Base-by-base conservation (phyloP, 2,329 filamentous ascomycete species). In the Calonectria fujianensis region DNA sequence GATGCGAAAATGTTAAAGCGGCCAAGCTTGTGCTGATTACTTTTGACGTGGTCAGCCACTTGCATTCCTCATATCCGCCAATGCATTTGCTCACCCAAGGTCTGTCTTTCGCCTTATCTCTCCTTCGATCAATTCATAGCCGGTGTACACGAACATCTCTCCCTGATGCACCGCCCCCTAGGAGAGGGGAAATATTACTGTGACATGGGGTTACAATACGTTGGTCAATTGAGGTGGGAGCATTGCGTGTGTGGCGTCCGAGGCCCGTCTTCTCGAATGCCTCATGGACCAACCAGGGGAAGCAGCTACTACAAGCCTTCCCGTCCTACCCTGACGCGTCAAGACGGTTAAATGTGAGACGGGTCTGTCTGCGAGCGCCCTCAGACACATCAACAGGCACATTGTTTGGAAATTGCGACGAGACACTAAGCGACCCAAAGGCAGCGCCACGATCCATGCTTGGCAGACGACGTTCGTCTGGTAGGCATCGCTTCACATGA, bases 311-410 rank as follows among this genome's bases (percentile, higher is more conserved):
- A 24, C 29, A 32, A 39, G 32, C 57, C 32, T 31, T 48, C n/a
- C n/a, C 32, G n/a, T 59, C 24, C 16, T 59, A 39, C 20, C 54
- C n/a, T 14, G 35, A 61, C 57, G 35, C 57, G 35, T 41, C 37
- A 61, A 54, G 27, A 61, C 57, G 57, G 57, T 61, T 61, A 61
- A 61, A 61, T 39, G 32, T 24, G 31, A 61, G 35, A 61, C 35
- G 57, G 57, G n/a, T 5, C n/a, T 14, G 35, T 61, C 32, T 39
- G 35, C 18, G 57, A 41, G 35, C 35, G 35, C 14, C 32, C 35
- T 61, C 57, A 29, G 31, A 39, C 57, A 39, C 57, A 61, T 61
- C 57, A 29, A 41, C 57, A 61, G 18, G 14, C 57, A 61, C n/a
- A 35, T 35, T 27, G 54, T 59, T 59, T 59, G n/a, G 54, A 39